Evolutionary conservation across 768 basidiomycete species (phyloP).

Genomic region (Leccinum uliginosum): DNA sequence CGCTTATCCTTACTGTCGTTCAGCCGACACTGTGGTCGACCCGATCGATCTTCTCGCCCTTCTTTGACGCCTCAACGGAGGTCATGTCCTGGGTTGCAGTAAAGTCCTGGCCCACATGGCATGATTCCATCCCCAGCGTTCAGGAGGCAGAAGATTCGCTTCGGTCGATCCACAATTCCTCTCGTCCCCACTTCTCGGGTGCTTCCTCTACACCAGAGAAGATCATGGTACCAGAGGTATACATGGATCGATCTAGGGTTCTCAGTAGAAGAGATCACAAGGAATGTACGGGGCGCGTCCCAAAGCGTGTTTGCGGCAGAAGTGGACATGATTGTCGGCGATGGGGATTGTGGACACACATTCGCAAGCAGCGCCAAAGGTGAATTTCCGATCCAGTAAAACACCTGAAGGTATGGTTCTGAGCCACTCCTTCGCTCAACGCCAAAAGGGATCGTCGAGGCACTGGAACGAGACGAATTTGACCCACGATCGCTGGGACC

Average conservation of each 20-base stretch:
- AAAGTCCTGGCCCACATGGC: conserved; percentile 26
- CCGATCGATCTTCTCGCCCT: conserved; percentile 27
- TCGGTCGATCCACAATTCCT: not conserved
- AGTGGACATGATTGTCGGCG: conserved; percentile 50
- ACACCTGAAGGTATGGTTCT: no score
- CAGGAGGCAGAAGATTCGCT: conserved; percentile 5
- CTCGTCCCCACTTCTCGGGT: not conserved
- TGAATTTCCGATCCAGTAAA: no score
- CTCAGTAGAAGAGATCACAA: conserved; percentile 7
- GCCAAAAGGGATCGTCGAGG: conserved; percentile 27
- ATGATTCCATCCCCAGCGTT: not conserved
- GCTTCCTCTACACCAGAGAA: no score
- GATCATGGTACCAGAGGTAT: no score
- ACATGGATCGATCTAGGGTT: no score
- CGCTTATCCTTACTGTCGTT: not conserved
- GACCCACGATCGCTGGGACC: conserved; percentile 12
- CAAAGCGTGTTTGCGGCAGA: no score
- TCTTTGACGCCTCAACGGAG: conserved; percentile 42
- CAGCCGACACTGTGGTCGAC: conserved; percentile 15
- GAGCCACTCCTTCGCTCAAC: no score
- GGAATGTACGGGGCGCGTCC: conserved; percentile 31
- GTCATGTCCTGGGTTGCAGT: conserved; percentile 39
- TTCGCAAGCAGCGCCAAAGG: conserved; percentile 44
- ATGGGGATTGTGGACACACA: conserved; percentile 61
- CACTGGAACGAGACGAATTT: conserved; percentile 25